Evolutionary conservation across 2,329 filamentous ascomycete genomes (phyloP), one percentile per base, ranked within the genome.

Genomic region (Xylariomycetidae sp.): DNA sequence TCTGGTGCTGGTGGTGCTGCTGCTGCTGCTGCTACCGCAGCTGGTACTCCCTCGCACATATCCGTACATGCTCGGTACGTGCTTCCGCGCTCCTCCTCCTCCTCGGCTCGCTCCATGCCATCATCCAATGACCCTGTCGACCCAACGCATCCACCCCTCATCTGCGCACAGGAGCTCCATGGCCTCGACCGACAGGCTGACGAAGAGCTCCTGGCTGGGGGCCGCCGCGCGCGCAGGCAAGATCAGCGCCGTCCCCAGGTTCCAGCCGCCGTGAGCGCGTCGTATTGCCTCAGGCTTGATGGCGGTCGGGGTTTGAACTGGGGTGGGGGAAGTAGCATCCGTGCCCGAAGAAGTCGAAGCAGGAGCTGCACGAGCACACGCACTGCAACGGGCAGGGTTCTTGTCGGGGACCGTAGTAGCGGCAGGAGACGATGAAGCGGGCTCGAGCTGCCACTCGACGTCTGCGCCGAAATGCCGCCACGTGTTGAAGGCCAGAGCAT

Each of bases 381-480:
- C n/a, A n/a, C n/a, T n/a, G n/a, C n/a, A n/a, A n/a, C n/a, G n/a
- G n/a, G n/a, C n/a, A n/a, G n/a, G n/a, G n/a, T n/a, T n/a, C n/a
- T n/a, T n/a, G n/a, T n/a, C n/a, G n/a, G n/a, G n/a, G n/a, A n/a
- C n/a, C n/a, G n/a, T n/a, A n/a, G n/a, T n/a, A n/a, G n/a, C n/a
- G n/a, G n/a, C n/a, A n/a, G n/a, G n/a, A n/a, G n/a, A n/a, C n/a
- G n/a, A n/a, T n/a, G n/a, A n/a, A n/a, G n/a, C n/a, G 20, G 20
- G 20, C 20, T 8, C 8, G 13, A 29, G n/a, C 12, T 42, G 36
- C 43, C 64, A 68, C 39, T 52, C 43, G 5, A 58, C 54, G 37
- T 67, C 62, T 15, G 57, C 61, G 2, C 64, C 65, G 40, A 68
- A 61, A 35, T 59, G 54, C 6, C 61, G 52, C 65, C 65, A 68